Base-by-base conservation (phyloP, 306 rosid genomes). In the Fagus crenata region DNA sequence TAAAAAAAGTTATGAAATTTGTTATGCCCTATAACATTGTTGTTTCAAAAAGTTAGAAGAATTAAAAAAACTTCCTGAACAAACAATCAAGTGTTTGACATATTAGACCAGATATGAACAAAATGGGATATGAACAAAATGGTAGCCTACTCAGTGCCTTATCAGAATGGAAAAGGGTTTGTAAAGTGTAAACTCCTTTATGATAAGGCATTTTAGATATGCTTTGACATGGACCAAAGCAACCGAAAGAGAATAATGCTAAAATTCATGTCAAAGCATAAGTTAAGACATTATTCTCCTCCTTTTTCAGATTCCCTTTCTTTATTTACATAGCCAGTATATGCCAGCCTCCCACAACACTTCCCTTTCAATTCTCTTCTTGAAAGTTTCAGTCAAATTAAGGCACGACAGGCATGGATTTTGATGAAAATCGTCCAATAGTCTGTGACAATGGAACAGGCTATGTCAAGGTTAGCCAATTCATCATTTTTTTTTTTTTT, bases 391-490 rank as follows among this genome's bases (percentile, higher is more conserved):
- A n/a, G n/a, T 3, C 64, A 18, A 43, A 43, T 43, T 43, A 43
- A 28, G n/a, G 64, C 64, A 7, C 64, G 22, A 58, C 3, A 43
- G 51, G 51, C 51, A 43, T 58, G 64, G 64, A 22, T 58, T 58
- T 58, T 22, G 9, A 58, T 6, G 64, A 58, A 7, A 58, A 7
- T 11, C 64, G 64, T 58, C 64, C 64, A 28, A 28, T 58, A 4
- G 64, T 58, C 4, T 58, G 64, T 22, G 64, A 58, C 64, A 58
- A 7, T 58, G 64, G 64, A 58, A 58, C 64, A 28, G 64, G 64
- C 35, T 58, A 33, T 58, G 64, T 58, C 64, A 58, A 58, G 64
- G 64, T 58, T 31, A 58, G 64, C 7, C 14, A 28, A 2, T 58
- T 35, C 3, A 58, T 28, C 64, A 22, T n/a, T n/a, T n/a, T n/a